Percentiles rank a stretch among this genome's conserved stretches.
Conservation (phyloP, 2,329 filamentous ascomycete genomes). For the Colletotrichum shisoi region DNA sequence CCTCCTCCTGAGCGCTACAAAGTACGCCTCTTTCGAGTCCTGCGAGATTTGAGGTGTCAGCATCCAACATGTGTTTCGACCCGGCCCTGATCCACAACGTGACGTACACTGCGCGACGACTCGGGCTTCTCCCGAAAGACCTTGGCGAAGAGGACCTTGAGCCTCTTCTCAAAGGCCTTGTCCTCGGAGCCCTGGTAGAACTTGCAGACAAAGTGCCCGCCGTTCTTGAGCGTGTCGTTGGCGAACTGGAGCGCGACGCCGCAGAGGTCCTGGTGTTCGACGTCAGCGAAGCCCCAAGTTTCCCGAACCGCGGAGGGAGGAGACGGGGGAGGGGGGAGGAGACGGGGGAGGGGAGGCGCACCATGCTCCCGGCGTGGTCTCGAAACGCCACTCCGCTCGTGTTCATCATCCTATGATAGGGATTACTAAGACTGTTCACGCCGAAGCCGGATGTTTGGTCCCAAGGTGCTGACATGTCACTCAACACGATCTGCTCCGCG, state of each 20-base stretch:
- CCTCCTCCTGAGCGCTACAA: constrained; percentile 79
- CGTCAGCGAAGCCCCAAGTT: too few species aligned
- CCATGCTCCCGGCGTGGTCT: constrained; percentile 95
- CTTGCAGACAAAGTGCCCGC: constrained; percentile 95
- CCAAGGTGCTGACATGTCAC: constrained; percentile 99
- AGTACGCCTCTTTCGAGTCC: constrained; percentile 87
- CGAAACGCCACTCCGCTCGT: constrained; percentile 86
- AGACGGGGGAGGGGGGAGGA: background rate
- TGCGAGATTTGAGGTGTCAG: constrained; percentile 47
- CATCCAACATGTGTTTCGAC: background rate
- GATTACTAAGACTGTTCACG: constrained; percentile 92
- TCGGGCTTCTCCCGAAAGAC: constrained; percentile 92
- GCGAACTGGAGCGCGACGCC: constrained; percentile 83
- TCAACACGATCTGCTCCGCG: constrained; percentile 75
- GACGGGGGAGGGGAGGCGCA: constrained; percentile 54
- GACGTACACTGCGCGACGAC: constrained; percentile 80
- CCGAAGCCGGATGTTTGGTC: constrained; percentile 78
- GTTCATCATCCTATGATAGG: constrained; percentile 99
- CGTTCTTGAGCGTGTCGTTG: constrained; percentile 79
- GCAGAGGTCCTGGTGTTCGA: constrained; percentile 77
- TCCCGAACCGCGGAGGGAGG: background rate
- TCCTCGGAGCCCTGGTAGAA: constrained; percentile 95
- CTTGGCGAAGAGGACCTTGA: constrained; percentile 79
- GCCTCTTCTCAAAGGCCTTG: constrained; percentile 74
- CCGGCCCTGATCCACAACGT: too few species aligned